Conservation (phyloP, 495 filamentous ascomycete genomes). For the Penicillium daleae region DNA sequence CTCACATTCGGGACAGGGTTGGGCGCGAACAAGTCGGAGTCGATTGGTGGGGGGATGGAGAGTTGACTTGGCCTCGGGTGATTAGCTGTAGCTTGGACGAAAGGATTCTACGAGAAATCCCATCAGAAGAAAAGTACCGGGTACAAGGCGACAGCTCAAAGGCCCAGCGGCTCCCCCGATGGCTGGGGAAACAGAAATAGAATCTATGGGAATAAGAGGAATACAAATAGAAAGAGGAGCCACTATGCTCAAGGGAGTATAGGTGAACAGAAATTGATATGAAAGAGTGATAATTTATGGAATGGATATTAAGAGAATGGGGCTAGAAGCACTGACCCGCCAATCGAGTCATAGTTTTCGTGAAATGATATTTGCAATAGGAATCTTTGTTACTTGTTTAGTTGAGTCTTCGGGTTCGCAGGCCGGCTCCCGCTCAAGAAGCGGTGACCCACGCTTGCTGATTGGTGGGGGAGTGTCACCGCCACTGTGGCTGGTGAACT, state of each 20-base stretch:
- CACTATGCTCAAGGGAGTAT: background rate
- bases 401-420: too few species aligned
- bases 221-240: too few species aligned
- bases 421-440: constrained; percentile 30
- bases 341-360: background rate
- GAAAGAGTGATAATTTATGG: background rate
- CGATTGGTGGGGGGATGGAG: background rate
- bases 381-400: too few species aligned
- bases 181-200: background rate
- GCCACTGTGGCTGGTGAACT: constrained; percentile 45
- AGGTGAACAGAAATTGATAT: background rate
- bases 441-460: constrained; percentile 39
- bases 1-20: constrained; percentile 22
- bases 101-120: background rate
- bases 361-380: too few species aligned
- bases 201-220: background rate
- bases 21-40: constrained; percentile 18
- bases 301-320: background rate
- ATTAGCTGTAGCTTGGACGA: background rate
- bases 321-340: constrained; percentile 1
- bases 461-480: constrained; percentile 38
- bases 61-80: constrained; percentile 6
- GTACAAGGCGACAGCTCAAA: background rate
- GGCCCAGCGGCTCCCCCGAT: background rate
- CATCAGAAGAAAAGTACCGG: background rate